Conservation (phyloP, 805 yeast species). For the Wickerhamiella kurtzmanii region DNA sequence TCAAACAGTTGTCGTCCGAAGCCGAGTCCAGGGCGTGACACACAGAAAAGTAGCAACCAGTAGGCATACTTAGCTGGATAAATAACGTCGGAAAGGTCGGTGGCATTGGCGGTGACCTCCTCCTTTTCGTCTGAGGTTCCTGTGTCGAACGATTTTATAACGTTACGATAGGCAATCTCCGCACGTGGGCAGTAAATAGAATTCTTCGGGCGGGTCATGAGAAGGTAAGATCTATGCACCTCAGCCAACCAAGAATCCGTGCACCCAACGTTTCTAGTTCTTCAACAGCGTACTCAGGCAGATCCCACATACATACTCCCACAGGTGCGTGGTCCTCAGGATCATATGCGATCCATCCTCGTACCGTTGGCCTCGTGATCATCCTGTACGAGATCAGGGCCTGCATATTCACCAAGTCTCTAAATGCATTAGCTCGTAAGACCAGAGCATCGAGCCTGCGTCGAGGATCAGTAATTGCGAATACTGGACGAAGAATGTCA, state of each 20-base stretch:
- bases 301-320: not conserved
- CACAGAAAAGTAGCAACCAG: not conserved
- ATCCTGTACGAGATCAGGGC: not conserved
- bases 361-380: not conserved
- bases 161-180: not conserved
- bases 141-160: not conserved
- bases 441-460: not conserved
- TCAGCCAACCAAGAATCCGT: not conserved
- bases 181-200: not conserved
- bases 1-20: not conserved
- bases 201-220: not conserved
- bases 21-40: not conserved
- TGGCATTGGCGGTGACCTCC: not conserved
- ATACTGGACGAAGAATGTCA: not conserved
- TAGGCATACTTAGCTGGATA: not conserved
- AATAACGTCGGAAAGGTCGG: not conserved
- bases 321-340: not conserved
- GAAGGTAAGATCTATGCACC: not conserved
- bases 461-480: not conserved
- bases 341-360: not conserved
- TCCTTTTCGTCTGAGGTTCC: not conserved
- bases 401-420: not conserved
- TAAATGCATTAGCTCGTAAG: not conserved
- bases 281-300: not conserved
- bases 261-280: not conserved